Evolutionary conservation across 2,329 filamentous ascomycete genomes (phyloP), one percentile per base, ranked within the genome.

Genomic region (Neonectria magnoliae): DNA sequence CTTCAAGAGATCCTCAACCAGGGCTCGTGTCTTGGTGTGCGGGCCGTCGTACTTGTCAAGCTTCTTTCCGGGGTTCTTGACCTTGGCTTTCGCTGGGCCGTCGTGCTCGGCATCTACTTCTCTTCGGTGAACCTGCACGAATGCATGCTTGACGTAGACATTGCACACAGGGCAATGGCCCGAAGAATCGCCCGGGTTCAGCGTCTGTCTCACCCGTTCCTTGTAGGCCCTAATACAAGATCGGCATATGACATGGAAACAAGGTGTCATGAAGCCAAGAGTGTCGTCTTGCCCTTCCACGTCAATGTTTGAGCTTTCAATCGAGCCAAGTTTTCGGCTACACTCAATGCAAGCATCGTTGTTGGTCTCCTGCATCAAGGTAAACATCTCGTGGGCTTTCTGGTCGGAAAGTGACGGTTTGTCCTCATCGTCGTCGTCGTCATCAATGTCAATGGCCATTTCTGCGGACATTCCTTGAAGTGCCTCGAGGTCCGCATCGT

Each of bases 391-490:
- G 73, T 97, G 97, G 0, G 93, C 93, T 76, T 93, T 90, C 62
- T 88, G 87, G 51, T 91, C 85, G 7, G 86, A 87, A 22, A 94
- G 83, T 14, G 83, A 85, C 2, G 84, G 84, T 65, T 84, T 84
- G 14, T 83, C 81, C 6, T 86, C 85, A 9, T 90, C 88, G 6
- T 90, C 89, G 45, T 94, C 90, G 41, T 94, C 91, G 53, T 93
- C 93, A 65, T 96, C 94, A 22, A 98, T 85, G 71, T 97, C 92
- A 73, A 99, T 97, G 2, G 96, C 93, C 68, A 93, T 93, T 42
- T 93, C 90, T 9, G 89, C 89, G n/a, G 90, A 93, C 78, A 93
- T 86, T 25, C 94, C 95, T 75, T 94, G 91, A 55, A 95, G 88
- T 4, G 91, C 84, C 69, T 91, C 89, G 50, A 97, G 82, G 73